Percentiles rank a stretch among this genome's conserved stretches.
These are phyloP conservation scores for Fraxinus latifolia DNA, from an alignment of 305 asterid genomes.

Conservation along the genomic window DNA sequence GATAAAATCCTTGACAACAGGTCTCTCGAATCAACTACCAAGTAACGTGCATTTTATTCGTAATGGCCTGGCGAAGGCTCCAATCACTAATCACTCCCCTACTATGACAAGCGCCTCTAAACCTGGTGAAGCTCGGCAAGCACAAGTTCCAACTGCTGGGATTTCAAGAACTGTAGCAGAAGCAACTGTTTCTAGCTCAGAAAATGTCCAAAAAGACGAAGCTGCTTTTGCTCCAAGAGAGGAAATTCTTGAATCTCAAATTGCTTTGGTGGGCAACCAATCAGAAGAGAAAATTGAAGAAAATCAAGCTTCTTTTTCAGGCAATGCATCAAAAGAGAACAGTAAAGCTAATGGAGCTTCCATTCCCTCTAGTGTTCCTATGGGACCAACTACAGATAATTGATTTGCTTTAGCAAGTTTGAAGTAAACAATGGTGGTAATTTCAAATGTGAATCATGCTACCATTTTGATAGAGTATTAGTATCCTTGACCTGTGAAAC, in stretches of 20 bases:
- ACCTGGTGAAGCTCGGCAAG: constrained; percentile 37
- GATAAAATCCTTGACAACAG: constrained; percentile 42
- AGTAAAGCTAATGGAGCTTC: constrained; percentile 28
- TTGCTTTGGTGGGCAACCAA: constrained; percentile 26
- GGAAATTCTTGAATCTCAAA: constrained; percentile 25
- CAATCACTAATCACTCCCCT: constrained; percentile 40
- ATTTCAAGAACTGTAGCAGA: constrained; percentile 25
- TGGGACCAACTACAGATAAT: constrained; percentile 24
- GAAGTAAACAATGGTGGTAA: constrained; percentile 21
- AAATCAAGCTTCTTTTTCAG: constrained; percentile 29
- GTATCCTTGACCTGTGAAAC: background rate
- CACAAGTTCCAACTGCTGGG: constrained; percentile 19
- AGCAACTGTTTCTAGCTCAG: constrained; percentile 24
- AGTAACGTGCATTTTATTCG: constrained; percentile 87
- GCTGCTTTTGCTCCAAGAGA: constrained; percentile 28
- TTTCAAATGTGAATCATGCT: background rate
- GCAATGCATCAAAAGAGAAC: constrained; percentile 29
- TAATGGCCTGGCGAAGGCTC: constrained; percentile 60
- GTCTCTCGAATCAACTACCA: constrained; percentile 55
- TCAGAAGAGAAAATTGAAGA: constrained; percentile 27
- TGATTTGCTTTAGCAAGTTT: constrained; percentile 26
- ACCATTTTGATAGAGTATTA: background rate
- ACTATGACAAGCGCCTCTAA: constrained; percentile 38
- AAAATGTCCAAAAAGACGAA: constrained; percentile 30
- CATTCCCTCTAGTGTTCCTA: constrained; percentile 2